Conservation (phyloP, 1,284 basidiomycete genomes). For the Leccinum holopus region DNA sequence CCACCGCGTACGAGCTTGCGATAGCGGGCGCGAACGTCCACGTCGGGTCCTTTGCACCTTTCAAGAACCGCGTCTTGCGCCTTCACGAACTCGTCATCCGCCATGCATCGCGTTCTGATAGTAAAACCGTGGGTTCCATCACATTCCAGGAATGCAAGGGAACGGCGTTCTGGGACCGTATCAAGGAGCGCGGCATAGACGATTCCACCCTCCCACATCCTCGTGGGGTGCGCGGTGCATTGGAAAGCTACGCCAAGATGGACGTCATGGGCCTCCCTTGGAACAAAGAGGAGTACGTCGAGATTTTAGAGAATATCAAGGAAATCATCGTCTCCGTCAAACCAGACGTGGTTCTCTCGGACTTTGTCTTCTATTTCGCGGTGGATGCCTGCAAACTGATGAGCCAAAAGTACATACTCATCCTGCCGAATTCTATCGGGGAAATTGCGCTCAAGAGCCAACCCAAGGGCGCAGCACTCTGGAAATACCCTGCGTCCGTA, state of each 20-base stretch:
- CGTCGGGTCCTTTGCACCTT: background rate
- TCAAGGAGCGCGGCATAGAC: background rate
- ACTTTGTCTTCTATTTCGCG: background rate
- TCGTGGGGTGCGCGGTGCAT: slow-evolving; percentile 4
- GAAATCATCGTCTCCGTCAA: slow-evolving; percentile 8
- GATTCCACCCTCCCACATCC: background rate
- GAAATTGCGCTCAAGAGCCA: background rate
- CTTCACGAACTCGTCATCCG: slow-evolving; percentile 10
- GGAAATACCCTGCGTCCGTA: slow-evolving; percentile 16
- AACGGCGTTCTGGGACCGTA: background rate
- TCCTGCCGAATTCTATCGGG: slow-evolving; percentile 2
- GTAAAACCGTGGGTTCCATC: background rate
- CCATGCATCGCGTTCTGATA: slow-evolving; percentile 2
- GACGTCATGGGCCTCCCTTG: background rate
- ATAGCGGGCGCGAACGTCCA: slow-evolving; percentile 7
- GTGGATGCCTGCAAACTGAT: slow-evolving; percentile 10
- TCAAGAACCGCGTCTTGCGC: too few species aligned
- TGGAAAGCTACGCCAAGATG: slow-evolving; percentile 2
- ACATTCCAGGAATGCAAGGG: slow-evolving; percentile 8
- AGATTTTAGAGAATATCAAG: background rate
- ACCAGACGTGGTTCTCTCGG: slow-evolving; percentile 6
- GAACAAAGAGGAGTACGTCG: slow-evolving; percentile 2
- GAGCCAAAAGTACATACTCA: slow-evolving; percentile 7
- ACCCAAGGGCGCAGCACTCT: background rate
- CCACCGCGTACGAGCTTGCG: slow-evolving; percentile 13